Conservation (phyloP, 1,284 basidiomycete species). For the Rhizopogon parksii region DNA sequence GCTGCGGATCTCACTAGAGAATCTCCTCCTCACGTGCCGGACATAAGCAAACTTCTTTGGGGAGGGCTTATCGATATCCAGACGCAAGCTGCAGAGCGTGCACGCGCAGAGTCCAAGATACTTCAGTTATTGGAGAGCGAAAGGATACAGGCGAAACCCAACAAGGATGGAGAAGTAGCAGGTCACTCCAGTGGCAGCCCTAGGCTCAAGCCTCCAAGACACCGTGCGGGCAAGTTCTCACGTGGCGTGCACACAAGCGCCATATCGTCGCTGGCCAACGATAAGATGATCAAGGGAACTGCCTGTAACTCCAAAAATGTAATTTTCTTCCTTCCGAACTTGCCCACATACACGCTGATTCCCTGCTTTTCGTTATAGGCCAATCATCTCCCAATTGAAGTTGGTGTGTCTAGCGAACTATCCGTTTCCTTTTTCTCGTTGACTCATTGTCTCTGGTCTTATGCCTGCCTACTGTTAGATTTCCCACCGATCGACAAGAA, state of each 20-base stretch:
- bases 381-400: background rate
- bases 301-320: background rate
- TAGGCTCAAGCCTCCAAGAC: background rate
- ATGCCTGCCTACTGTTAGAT: background rate
- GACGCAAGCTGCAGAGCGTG: background rate
- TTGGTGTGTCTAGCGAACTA: background rate
- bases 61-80: background rate
- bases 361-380: background rate
- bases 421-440: background rate
- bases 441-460: background rate
- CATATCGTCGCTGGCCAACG: no score
- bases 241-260: background rate
- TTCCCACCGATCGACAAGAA: background rate
- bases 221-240: background rate
- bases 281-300: background rate
- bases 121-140: background rate
- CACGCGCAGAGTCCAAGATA: background rate
- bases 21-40: background rate
- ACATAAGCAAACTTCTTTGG: background rate
- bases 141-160: background rate
- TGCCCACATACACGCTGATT: background rate
- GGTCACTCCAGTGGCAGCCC: background rate
- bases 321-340: background rate
- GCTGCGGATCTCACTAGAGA: background rate
- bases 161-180: background rate